phyloP scores from a whole-genome alignment of 768 basidiomycete species.

The Mycena vitilis region DNA sequence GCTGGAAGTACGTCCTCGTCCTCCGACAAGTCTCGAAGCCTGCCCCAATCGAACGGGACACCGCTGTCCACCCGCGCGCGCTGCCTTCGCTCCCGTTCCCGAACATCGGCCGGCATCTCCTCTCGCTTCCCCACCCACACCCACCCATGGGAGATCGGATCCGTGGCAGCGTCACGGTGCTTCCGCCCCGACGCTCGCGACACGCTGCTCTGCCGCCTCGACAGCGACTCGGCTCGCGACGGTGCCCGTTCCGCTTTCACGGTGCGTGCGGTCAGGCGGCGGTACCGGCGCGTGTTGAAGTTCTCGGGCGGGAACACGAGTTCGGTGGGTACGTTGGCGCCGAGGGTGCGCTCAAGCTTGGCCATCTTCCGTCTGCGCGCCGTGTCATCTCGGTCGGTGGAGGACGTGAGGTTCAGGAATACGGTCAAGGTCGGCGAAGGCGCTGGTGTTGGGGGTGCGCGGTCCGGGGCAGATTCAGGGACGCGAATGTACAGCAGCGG shows the following conservation, averaged over 20 bases:
- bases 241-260: background rate
- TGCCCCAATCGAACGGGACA: too few species aligned
- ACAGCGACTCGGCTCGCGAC: background rate
- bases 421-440: conserved; percentile 23
- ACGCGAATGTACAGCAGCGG: conserved; percentile 24
- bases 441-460: background rate
- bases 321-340: conserved; percentile 22
- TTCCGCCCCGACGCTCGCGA: background rate
- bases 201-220: background rate
- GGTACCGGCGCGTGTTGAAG: background rate
- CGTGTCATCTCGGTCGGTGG: conserved; percentile 13
- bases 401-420: conserved; percentile 7
- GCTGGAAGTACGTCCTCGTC: too few species aligned
- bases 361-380: conserved; percentile 24
- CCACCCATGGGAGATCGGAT: conserved; percentile 25
- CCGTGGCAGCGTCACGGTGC: background rate
- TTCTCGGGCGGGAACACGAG: conserved; percentile 26
- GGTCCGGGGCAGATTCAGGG: conserved; percentile 8
- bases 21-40: too few species aligned
- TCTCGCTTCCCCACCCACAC: conserved; percentile 26
- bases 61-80: too few species aligned
- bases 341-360: conserved; percentile 28
- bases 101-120: conserved; percentile 17
- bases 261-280: conserved; percentile 13
- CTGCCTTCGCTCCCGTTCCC: too few species aligned